Base-by-base conservation (phyloP, 2,329 filamentous ascomycete genomes). In the Monilinia fructicola region DNA sequence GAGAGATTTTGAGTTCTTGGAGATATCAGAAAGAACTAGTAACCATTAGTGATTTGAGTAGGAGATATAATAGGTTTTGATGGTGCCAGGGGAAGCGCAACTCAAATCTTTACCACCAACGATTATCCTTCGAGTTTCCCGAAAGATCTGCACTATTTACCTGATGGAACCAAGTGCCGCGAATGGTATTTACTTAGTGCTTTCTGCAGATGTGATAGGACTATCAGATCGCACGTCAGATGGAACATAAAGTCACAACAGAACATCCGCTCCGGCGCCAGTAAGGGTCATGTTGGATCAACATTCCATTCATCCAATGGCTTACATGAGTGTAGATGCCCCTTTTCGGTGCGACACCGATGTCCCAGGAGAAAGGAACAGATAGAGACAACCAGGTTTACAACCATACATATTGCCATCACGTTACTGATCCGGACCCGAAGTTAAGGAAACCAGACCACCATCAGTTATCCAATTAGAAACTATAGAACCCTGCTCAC, bases 381-480 rank as follows among this genome's bases (percentile, higher is more conserved):
- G 54, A 11, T 26, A n/a, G 28, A 40, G 1, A 44, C 26, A 53
- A 23, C 54, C 28, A 42, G 64, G 71, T 70, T 72, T 31, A 69
- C 44, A 59, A 72, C 72, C 74, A 60, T n/a, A 71, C 73, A 70
- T 55, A 67, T 71, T 66, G 64, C 59, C 67, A 66, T 76, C 74
- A 76, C 74, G 73, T 75, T 73, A 75, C 68, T 64, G 40, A 55
- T 60, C 66, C 50, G 64, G 67, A 66, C 55, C 69, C 73, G 68
- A 71, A 71, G 54, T 52, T 67, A 52, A 64, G 68, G 48, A 67
- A 70, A 66, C 66, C 66, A 67, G 67, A 63, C 63, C 53, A 50
- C 44, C 40, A 28, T 60, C 28, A 23, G 42, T 23, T 31, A 54
- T 26, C 74, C 73, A 75, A 75, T 75, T 31, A 72, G 61, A 65